These are phyloP conservation scores for Gaeumannomyces sp. DNA, from an alignment of 2,329 filamentous ascomycete genomes.

Conservation along the genomic window DNA sequence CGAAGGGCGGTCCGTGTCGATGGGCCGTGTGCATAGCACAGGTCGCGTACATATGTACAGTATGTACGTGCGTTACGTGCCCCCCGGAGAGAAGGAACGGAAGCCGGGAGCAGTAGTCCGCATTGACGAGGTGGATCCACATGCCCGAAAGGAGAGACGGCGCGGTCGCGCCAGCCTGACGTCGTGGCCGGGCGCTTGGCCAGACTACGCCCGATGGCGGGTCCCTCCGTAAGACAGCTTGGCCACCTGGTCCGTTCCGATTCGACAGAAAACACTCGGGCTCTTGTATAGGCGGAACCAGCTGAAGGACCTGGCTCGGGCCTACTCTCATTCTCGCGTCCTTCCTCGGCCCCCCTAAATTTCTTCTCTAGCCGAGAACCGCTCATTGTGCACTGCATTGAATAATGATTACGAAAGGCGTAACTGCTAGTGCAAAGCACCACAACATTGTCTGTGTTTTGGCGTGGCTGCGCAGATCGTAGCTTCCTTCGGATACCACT, in stretches of 20 bases:
- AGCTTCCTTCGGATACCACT: no score
- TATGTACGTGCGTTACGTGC: not conserved
- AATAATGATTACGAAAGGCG: not conserved
- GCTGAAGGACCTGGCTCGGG: no score
- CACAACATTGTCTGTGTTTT: no score
- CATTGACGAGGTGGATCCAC: conserved; percentile 1
- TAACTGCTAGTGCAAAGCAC: no score
- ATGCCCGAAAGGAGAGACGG: not conserved
- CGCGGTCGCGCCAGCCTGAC: not conserved
- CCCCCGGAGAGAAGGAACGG: not conserved
- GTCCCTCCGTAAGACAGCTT: not conserved
- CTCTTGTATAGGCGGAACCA: not conserved
- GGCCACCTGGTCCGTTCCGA: not conserved
- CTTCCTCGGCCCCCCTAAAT: no score
- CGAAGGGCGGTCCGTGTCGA: not conserved
- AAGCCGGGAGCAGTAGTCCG: not conserved
- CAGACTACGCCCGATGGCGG: not conserved
- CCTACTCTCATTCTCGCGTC: no score
- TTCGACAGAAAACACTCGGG: not conserved
- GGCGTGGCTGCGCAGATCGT: not conserved
- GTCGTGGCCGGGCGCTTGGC: not conserved
- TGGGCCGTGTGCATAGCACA: not conserved
- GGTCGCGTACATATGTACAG: not conserved
- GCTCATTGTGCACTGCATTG: no score
- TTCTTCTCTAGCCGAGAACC: no score